phyloP scores from a whole-genome alignment of 148 eudicot species.

The Gaultheria prostrata region DNA sequence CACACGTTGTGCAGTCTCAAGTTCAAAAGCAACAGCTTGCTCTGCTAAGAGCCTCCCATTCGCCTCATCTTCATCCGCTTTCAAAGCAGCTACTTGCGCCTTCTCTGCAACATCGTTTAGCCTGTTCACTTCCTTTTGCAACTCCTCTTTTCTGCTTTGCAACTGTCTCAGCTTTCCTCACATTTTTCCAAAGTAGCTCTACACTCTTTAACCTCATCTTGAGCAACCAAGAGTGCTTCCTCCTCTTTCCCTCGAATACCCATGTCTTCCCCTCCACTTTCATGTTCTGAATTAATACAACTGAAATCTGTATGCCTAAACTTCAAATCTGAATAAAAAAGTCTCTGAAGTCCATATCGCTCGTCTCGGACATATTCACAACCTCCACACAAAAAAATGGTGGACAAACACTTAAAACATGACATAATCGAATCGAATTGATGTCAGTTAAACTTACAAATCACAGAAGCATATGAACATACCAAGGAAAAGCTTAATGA shows the following conservation, averaged over 20 bases:
- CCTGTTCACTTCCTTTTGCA: conserved; percentile 69
- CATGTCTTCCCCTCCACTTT: conserved; percentile 37
- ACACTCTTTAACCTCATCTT: conserved; percentile 57
- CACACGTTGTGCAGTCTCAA: conserved; percentile 75
- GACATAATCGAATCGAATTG: not conserved
- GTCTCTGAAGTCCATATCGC: too few species aligned
- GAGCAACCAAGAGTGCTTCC: conserved; percentile 55
- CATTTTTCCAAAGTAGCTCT: conserved; percentile 46
- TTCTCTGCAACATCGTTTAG: conserved; percentile 67
- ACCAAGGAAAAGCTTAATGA: not conserved
- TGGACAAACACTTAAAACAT: not conserved
- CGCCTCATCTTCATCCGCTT: conserved; percentile 92
- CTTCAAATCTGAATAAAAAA: too few species aligned
- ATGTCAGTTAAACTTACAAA: not conserved
- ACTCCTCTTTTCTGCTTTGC: conserved; percentile 67
- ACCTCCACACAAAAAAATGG: too few species aligned
- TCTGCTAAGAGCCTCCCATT: conserved; percentile 92
- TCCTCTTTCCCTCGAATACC: conserved; percentile 44
- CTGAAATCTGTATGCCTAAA: too few species aligned
- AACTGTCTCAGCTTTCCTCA: conserved; percentile 59
- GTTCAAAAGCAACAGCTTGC: conserved; percentile 93
- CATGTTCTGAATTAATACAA: conserved; percentile 34
- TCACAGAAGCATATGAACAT: not conserved
- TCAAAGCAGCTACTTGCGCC: conserved; percentile 57
- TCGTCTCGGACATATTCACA: too few species aligned